Base-by-base conservation (phyloP, 2,329 filamentous ascomycete genomes). In the Pseudogymnoascus sp. region DNA sequence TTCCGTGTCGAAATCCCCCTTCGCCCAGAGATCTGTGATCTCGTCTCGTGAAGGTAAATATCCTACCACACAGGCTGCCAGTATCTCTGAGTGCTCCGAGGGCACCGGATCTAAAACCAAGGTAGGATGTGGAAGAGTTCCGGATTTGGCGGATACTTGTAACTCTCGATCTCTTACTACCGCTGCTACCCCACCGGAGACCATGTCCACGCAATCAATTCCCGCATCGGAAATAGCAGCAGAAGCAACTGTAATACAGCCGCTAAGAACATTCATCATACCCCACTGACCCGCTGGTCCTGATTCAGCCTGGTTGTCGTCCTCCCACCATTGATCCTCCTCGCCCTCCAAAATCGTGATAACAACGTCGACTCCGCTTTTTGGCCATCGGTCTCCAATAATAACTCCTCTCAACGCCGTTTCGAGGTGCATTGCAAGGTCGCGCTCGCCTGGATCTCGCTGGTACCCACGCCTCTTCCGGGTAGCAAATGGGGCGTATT, bases 371-470 rank as follows among this genome's bases (percentile, higher is more conserved):
- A 96, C 88, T 50, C 91, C 93, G 74, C 91, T 96, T 80, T 99
- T 99, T n/a, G 95, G 95, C 91, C 93, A 99, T 64, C 93, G 83
- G 73, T 97, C 93, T 12, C 91, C 92, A 72, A 97, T 93, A 60
- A 97, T 87, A 6, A 91, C 90, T 0, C 93, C 93, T 36, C 92
- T 85, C 60, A 99, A 81, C 25, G 95, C 93, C 14, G 91, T 93
- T 75, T 97, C 93, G 2, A 99, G 80, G 74, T 97, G 93, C 10
- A 93, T 89, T 11, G 91, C 91, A 1, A 99, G 82, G 73, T 99
- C 95, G 60, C 93, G 85, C 78, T 99, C 95, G 66, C 84, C 88
- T 14, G 88, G 82, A 74, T 97, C 93, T 56, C 93, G 87, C 21
- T 96, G 79, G 73, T 97, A 96, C 11, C 93, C 91, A 73, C 90